Conservation (phyloP, 345 rosid species). For the Theobroma cacao region DNA sequence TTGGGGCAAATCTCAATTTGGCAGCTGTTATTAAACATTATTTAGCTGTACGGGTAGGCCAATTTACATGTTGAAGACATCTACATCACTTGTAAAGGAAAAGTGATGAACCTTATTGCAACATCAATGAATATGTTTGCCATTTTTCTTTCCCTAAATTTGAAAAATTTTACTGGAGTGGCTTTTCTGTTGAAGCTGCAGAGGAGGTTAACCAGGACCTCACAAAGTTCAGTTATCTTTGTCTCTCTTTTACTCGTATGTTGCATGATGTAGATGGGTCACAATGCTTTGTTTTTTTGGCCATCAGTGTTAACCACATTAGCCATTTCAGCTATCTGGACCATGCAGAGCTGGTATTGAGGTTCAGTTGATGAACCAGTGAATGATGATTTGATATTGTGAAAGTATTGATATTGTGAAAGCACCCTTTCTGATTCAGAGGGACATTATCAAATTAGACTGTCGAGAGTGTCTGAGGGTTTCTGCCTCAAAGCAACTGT, state of each 20-base stretch:
- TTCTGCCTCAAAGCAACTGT: background rate
- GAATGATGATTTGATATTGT: background rate
- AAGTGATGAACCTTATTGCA: background rate
- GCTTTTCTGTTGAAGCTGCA: background rate
- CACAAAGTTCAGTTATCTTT: background rate
- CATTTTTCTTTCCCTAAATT: background rate
- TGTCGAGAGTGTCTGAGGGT: no score
- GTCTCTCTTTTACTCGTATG: background rate
- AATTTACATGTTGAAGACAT: background rate
- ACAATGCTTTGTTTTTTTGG: background rate
- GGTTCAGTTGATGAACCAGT: background rate
- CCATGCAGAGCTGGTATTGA: background rate
- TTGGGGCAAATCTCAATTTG: background rate
- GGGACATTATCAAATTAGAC: no score
- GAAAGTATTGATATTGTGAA: background rate
- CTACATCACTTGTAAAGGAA: background rate
- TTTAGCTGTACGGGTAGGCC: background rate
- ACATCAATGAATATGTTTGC: background rate
- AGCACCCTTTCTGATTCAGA: background rate
- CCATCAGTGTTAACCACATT: background rate
- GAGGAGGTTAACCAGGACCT: background rate
- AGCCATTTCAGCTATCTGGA: background rate
- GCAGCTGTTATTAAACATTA: background rate
- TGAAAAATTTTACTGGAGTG: background rate
- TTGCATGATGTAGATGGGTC: background rate